Conservation (phyloP, 2,329 filamentous ascomycete species). For the Emydomyces testavorans region DNA sequence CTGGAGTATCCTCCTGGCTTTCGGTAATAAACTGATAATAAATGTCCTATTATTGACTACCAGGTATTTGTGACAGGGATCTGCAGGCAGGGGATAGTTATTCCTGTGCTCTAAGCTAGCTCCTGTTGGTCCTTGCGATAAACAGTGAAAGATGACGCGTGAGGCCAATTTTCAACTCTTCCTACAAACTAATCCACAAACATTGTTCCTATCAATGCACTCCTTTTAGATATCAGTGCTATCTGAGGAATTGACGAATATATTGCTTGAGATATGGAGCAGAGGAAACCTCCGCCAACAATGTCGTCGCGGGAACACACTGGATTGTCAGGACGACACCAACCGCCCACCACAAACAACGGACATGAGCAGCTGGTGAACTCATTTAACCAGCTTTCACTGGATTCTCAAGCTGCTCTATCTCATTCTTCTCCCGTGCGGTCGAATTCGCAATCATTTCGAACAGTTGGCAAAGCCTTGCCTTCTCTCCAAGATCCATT, state of each 20-base stretch:
- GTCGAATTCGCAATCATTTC: constrained; percentile 5
- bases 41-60: no score
- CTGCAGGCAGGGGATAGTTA: not conserved
- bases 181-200: not conserved
- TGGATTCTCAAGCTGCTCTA: not conserved
- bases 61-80: not conserved
- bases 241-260: not conserved
- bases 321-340: constrained; percentile 8
- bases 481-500: constrained; percentile 6
- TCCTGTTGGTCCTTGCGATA: no score
- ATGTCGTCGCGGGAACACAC: not conserved
- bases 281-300: not conserved
- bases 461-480: not conserved
- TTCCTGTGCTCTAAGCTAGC: no score
- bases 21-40: no score
- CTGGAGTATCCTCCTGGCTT: no score
- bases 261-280: not conserved
- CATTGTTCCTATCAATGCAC: not conserved
- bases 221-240: not conserved
- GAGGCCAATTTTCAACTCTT: not conserved
- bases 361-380: constrained; percentile 3
- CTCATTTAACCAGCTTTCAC: constrained; percentile 12
- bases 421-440: constrained; percentile 6
- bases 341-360: constrained; percentile 10
- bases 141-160: not conserved